Evolutionary conservation across 2,329 filamentous ascomycete genomes (phyloP).

Genomic region (Rutstroemia sp.): DNA sequence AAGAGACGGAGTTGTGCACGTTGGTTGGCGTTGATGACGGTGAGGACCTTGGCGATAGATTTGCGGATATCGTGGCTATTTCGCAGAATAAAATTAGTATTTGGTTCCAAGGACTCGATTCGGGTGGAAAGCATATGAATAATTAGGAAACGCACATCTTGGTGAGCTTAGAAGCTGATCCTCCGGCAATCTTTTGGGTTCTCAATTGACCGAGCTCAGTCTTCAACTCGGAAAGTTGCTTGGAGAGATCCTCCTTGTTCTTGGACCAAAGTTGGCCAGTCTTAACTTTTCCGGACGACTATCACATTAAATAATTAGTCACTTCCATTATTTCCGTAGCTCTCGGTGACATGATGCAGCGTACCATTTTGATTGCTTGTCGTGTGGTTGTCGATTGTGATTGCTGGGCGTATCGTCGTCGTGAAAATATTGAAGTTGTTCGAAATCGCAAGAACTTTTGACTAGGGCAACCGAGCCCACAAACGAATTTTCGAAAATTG

Average conservation of each 20-base stretch:
- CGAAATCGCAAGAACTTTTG: constrained; percentile 6
- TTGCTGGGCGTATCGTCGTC: constrained; percentile 11
- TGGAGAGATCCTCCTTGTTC: constrained; percentile 96
- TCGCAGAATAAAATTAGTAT: constrained; percentile 11
- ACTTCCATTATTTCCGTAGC: constrained; percentile 2
- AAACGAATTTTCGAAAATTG: constrained; percentile 8
- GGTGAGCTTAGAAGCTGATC: constrained; percentile 90
- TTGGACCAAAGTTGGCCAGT: constrained; percentile 95
- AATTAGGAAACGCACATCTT: constrained; percentile 68
- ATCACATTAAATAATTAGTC: constrained; percentile 32
- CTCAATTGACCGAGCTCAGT: constrained; percentile 91
- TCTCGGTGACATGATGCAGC: neutral
- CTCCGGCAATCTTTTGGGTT: constrained; percentile 95
- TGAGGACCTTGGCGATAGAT: constrained; percentile 97
- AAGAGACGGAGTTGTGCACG: constrained; percentile 94
- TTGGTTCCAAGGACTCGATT: neutral
- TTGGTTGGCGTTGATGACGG: constrained; percentile 99
- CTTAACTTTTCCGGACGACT: constrained; percentile 74
- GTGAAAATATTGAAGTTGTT: constrained; percentile 10
- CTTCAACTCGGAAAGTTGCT: constrained; percentile 94
- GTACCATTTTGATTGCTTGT: constrained; percentile 10
- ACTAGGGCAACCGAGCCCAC: constrained; percentile 9
- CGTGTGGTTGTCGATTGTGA: constrained; percentile 11
- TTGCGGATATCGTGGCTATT: constrained; percentile 95
- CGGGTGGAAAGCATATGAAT: neutral